Conservation (phyloP, 805 yeast species). For the Candida railenensis region DNA sequence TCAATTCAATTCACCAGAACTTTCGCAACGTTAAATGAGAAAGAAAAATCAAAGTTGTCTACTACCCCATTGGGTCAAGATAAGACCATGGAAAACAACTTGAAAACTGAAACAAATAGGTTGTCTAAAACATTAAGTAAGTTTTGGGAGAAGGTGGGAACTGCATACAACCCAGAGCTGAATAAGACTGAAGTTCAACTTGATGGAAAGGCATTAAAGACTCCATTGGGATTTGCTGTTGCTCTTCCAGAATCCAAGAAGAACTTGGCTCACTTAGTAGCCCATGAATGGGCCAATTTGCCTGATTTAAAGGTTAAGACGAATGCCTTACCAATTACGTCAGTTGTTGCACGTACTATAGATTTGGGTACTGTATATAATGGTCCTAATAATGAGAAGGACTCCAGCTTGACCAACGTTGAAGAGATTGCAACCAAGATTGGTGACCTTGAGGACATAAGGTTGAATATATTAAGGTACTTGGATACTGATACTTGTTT, state of each 20-base stretch:
- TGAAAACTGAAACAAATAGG: conserved; percentile 63
- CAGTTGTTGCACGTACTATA: conserved; percentile 81
- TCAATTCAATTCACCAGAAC: neutral
- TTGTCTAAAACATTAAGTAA: conserved; percentile 64
- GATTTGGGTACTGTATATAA: conserved; percentile 51
- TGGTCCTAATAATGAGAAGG: conserved; percentile 11
- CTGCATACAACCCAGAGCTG: conserved; percentile 27
- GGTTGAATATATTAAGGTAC: conserved; percentile 67
- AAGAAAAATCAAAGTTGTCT: neutral
- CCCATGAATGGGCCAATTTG: conserved; percentile 84
- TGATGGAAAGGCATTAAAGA: conserved; percentile 74
- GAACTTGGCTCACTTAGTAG: conserved; percentile 69
- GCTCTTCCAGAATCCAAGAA: conserved; percentile 59
- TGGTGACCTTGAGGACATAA: conserved; percentile 59
- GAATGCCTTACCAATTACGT: conserved; percentile 82
- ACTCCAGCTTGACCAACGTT: conserved; percentile 26
- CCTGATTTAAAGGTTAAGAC: conserved; percentile 67
- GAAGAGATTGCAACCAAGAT: conserved; percentile 55
- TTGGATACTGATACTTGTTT: conserved; percentile 93
- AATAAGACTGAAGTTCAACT: conserved; percentile 54
- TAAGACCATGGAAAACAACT: conserved; percentile 49
- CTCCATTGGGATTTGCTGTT: conserved; percentile 77
- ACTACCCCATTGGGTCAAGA: conserved; percentile 21
- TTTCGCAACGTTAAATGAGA: neutral
- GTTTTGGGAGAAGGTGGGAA: conserved; percentile 78